A percentile compares a stretch with the other conserved stretches of the same genome.
These are phyloP conservation scores for Colletotrichum sansevieriae DNA, from an alignment of 2,329 filamentous ascomycete genomes.

Conservation along the genomic window DNA sequence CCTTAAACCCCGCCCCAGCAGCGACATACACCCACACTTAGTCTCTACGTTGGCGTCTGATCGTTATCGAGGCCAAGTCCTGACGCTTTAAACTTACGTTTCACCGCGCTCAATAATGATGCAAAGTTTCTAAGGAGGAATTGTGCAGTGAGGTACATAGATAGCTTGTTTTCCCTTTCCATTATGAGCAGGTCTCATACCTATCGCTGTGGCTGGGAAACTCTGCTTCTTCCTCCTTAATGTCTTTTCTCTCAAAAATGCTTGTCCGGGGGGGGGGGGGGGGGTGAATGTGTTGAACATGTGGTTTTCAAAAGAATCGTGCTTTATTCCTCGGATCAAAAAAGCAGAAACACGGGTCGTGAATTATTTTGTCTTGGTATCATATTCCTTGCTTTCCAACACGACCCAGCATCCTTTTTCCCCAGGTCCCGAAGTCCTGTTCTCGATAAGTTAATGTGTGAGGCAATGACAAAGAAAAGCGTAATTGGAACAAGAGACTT, in stretches of 20 bases:
- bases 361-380: conserved; percentile 31
- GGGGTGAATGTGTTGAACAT: conserved; percentile 13
- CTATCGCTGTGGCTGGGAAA: neutral
- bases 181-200: conserved; percentile 22
- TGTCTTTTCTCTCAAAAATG: neutral
- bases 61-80: conserved; percentile 3
- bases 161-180: conserved; percentile 12
- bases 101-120: neutral
- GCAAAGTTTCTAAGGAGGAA: neutral
- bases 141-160: conserved; percentile 8
- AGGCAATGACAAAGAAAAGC: conserved; percentile 13
- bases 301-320: conserved; percentile 25
- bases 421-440: neutral
- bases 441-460: conserved; percentile 11
- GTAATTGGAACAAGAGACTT: neutral
- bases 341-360: neutral
- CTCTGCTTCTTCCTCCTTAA: neutral
- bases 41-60: conserved; percentile 12
- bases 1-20: neutral
- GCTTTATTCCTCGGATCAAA: conserved; percentile 29
- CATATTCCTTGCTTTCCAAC: conserved; percentile 23
- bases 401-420: neutral
- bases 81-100: conserved; percentile 6
- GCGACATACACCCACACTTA: neutral
- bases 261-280: neutral